A percentile compares a stretch with the other conserved stretches of the same genome.
phyloP scores from a whole-genome alignment of 495 filamentous ascomycete species.

The Hyaloscypha bicolor region DNA sequence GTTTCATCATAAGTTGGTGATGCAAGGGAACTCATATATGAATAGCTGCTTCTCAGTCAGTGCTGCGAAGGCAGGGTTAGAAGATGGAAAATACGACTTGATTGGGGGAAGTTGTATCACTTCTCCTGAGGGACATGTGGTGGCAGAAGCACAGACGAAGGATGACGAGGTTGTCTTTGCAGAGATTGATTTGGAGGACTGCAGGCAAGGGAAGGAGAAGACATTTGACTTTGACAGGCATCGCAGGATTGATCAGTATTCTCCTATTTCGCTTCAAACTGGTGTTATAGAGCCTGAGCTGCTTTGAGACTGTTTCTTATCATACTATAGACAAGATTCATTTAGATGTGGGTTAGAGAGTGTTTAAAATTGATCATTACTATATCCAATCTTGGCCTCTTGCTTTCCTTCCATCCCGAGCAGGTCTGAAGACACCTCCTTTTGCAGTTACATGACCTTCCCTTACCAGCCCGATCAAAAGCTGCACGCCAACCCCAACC shows the following conservation, averaged over 20 bases:
- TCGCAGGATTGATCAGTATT: slow-evolving; percentile 49
- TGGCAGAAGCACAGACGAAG: slow-evolving; percentile 45
- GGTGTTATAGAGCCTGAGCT: slow-evolving; percentile 47
- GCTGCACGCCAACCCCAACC: slow-evolving; percentile 34
- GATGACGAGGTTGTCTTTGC: slow-evolving; percentile 51
- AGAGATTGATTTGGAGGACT: slow-evolving; percentile 47
- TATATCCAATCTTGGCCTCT: slow-evolving; percentile 38
- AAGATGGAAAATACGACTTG: slow-evolving; percentile 47
- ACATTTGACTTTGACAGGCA: slow-evolving; percentile 51
- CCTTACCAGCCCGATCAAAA: slow-evolving; percentile 36
- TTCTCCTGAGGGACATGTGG: slow-evolving; percentile 48
- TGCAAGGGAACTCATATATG: slow-evolving; percentile 50
- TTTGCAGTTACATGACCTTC: slow-evolving; percentile 41
- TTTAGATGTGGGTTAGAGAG: not conserved
- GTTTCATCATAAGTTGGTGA: slow-evolving; percentile 49
- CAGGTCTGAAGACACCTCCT: slow-evolving; percentile 38
- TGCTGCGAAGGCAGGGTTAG: slow-evolving; percentile 45
- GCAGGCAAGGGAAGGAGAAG: slow-evolving; percentile 45
- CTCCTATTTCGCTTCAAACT: slow-evolving; percentile 41
- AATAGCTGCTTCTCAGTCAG: slow-evolving; percentile 50
- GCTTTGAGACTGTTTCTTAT: slow-evolving; percentile 3
- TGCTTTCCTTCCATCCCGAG: slow-evolving; percentile 33
- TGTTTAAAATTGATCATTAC: not conserved
- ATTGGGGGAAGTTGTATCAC: slow-evolving; percentile 54
- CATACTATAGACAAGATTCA: no score